Conservation (phyloP, 2,329 filamentous ascomycete genomes). For the Botrytis fragariae region DNA sequence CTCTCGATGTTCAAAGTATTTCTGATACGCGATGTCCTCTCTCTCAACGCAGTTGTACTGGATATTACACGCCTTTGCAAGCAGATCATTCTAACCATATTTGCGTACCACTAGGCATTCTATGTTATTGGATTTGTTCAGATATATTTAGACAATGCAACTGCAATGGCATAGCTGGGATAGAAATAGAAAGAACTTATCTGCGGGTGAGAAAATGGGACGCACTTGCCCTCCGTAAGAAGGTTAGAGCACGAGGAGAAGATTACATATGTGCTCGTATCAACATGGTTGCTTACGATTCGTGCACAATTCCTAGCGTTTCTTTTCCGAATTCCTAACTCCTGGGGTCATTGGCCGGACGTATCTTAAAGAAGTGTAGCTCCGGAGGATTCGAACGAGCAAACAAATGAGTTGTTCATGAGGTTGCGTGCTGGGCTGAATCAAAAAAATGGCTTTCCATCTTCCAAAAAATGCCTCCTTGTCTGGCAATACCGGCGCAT, state of each 20-base stretch:
- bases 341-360: background rate
- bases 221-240: background rate
- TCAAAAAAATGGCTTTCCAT: background rate
- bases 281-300: background rate
- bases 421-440: background rate
- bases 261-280: background rate
- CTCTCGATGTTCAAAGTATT: background rate
- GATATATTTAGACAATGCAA: background rate
- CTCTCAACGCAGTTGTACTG: background rate
- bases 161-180: background rate
- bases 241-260: background rate
- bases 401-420: background rate
- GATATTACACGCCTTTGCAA: background rate
- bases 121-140: background rate
- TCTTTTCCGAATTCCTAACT: background rate
- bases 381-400: background rate
- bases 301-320: background rate
- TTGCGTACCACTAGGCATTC: background rate
- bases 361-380: background rate
- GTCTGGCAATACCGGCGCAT: background rate
- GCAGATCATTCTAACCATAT: background rate
- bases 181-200: background rate
- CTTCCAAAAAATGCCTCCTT: background rate
- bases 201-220: background rate
- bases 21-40: background rate